A percentile compares a stretch with the other conserved stretches of the same genome.
These are phyloP conservation scores for Colletotrichum chrysophilum DNA, from an alignment of 2,329 filamentous ascomycete genomes.

Conservation along the genomic window DNA sequence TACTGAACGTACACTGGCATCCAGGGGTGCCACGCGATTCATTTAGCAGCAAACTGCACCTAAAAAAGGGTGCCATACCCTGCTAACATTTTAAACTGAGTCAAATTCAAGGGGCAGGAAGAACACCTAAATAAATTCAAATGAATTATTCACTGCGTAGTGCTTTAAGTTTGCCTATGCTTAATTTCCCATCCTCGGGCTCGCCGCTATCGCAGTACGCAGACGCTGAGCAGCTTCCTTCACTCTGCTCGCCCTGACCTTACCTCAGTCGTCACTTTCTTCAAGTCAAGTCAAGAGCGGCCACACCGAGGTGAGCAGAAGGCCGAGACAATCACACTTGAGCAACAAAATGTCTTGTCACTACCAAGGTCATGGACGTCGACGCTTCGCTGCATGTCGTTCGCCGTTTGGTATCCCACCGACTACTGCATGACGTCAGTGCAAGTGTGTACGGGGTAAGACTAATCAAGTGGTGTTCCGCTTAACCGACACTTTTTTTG, in stretches of 20 bases:
- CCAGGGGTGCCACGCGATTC: background rate
- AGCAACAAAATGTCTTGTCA: background rate
- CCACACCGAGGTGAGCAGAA: background rate
- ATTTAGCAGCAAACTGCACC: background rate
- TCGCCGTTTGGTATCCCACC: rapidly evolving
- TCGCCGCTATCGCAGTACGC: background rate
- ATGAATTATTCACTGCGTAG: background rate
- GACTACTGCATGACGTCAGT: background rate
- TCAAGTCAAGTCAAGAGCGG: background rate
- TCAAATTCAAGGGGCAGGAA: background rate
- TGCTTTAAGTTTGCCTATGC: background rate
- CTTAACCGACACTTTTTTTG: too few relatives aligned
- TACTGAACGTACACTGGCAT: background rate
- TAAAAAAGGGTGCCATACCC: background rate
- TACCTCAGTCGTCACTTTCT: background rate
- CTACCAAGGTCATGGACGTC: background rate
- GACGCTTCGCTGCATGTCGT: background rate
- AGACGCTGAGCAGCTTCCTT: background rate
- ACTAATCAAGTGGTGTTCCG: too few relatives aligned
- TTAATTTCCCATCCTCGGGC: background rate
- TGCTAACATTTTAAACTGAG: background rate
- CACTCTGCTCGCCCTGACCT: background rate
- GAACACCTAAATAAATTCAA: background rate
- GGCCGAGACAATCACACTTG: background rate
- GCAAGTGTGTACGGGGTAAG: too few relatives aligned